These are phyloP conservation scores for Paramecium tetraurelia DNA, from an alignment of 73 alveolate species.

Conservation along the genomic window DNA sequence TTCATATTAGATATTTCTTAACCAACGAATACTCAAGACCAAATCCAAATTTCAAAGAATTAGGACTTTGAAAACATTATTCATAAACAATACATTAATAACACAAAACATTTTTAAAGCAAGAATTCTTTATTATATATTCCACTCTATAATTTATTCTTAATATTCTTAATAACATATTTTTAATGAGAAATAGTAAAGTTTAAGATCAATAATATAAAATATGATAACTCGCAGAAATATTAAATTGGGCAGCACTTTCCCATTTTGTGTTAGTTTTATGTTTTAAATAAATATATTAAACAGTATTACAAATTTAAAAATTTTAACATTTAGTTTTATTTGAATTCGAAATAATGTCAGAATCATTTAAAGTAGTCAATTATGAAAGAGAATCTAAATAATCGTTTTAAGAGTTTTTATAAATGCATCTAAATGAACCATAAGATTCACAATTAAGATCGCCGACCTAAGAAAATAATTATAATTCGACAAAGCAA, in stretches of 20 bases:
- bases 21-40: slow-evolving; percentile 60
- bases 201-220: background rate
- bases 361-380: background rate
- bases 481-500: background rate
- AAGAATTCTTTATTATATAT: background rate
- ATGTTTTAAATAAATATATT: background rate
- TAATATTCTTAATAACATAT: background rate
- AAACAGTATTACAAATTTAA: background rate
- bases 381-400: background rate
- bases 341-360: background rate
- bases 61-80: slow-evolving; percentile 18
- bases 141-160: too few relatives aligned
- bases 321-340: background rate
- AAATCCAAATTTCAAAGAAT: slow-evolving; percentile 59
- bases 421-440: background rate
- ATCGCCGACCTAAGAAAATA: background rate
- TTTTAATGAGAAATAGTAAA: too few relatives aligned
- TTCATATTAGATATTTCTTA: slow-evolving; percentile 41
- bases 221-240: background rate
- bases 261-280: background rate
- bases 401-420: background rate
- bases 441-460: background rate
- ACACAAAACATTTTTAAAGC: background rate
- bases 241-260: background rate
- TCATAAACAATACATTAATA: background rate